These are phyloP conservation scores for Jackrogersella multiformis DNA, from an alignment of 495 filamentous ascomycete genomes.

Conservation along the genomic window DNA sequence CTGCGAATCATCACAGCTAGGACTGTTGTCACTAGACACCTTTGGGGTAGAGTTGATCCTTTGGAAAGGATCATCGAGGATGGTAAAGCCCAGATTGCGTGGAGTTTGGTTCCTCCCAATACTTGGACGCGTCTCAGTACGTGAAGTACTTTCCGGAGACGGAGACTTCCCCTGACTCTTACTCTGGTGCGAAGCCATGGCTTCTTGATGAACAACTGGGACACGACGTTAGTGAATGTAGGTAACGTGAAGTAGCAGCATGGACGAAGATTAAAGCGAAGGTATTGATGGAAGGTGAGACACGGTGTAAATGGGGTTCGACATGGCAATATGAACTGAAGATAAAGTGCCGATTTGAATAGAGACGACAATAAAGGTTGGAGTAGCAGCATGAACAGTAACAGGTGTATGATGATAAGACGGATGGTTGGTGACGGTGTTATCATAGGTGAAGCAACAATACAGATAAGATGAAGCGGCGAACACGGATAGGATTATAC, in stretches of 20 bases:
- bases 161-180: not conserved
- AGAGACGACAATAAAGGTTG: too few species aligned
- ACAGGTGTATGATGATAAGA: too few species aligned
- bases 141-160: not conserved
- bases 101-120: not conserved
- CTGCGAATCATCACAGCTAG: not conserved
- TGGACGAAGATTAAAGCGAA: too few species aligned
- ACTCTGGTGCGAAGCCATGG: slow-evolving; percentile 5
- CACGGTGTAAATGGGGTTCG: not conserved
- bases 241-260: not conserved
- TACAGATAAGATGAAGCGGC: too few species aligned
- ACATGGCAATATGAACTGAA: not conserved
- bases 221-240: slow-evolving; percentile 2
- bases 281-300: not conserved
- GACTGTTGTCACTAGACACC: not conserved
- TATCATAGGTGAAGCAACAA: too few species aligned
- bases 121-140: too few species aligned
- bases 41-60: slow-evolving; percentile 24
- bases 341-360: not conserved
- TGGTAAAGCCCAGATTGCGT: slow-evolving; percentile 25
- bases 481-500: too few species aligned
- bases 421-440: too few species aligned
- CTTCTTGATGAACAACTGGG: not conserved
- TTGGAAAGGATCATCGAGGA: slow-evolving; percentile 32
- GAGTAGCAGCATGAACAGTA: not conserved